Base-by-base conservation (phyloP, 2,329 filamentous ascomycete genomes). In the Xylariaceae sp. region DNA sequence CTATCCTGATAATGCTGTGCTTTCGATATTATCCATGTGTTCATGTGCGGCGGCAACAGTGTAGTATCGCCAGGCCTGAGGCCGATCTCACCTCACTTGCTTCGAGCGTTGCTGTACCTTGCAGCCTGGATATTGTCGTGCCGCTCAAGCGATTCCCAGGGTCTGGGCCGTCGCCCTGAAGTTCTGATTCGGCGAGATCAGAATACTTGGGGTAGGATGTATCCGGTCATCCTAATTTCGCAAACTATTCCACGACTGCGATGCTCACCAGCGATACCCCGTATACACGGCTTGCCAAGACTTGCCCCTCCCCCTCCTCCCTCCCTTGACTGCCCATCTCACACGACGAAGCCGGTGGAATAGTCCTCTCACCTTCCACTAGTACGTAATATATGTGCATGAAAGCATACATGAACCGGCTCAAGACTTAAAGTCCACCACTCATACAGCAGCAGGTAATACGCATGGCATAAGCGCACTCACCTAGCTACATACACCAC, bases 231-330 rank as follows among this genome's bases (percentile, higher is more conserved):
- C 26, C 5, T 8, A 26, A 26, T 26, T 26, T 56, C 54, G 54
- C 54, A 56, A 56, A 56, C 32, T 47, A 47, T 32, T 51, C 45
- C 54, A 26, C 26, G 26, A 8, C 4, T 26, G 26, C 26, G 26
- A 26, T 26, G 26, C 26, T 26, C 5, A 26, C 26, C 26, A 26
- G n/a, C 26, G 26, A 26, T 26, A 26, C 26, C 26, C 26, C 26
- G 26, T 26, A 26, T 26, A 26, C 26, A 26, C 26, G 26, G 26
- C 26, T 51, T 26, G 18, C 21, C 10, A 48, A 45, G 37, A 50
- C 54, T 53, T 49, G 50, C 42, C 32, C 12, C 22, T 32, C 40
- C 32, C 32, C 32, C 32, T 34, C 13, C 32, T 13, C 32, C 32
- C 32, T 34, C 32, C 32, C 3, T 34, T 34, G 10, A 3, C 13